Base-by-base conservation (phyloP, 2,329 filamentous ascomycete species). In the Hypomyces perniciosus region DNA sequence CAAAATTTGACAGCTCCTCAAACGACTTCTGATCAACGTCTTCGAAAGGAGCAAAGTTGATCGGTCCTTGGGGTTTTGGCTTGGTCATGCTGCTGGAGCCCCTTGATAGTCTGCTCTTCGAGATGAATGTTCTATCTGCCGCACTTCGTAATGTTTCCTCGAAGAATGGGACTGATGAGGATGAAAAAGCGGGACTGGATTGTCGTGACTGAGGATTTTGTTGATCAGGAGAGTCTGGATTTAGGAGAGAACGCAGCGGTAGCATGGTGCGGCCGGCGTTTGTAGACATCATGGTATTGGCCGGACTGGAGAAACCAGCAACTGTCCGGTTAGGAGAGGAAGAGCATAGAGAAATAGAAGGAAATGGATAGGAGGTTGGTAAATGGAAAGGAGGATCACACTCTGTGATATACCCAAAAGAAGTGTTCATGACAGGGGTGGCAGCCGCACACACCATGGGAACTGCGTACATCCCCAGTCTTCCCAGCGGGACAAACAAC, bases 41-140 rank as follows among this genome's bases (percentile, higher is more conserved):
- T 62, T 96, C 88, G 62, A 81, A 85, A 1, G 91, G 88, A 13
- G 78, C 79, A 62, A 85, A 96, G 63, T 85, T 85, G 58, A 95
- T 75, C 29, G 78, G 71, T 3, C 86, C 88, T 55, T 83, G 81
- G 31, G 81, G 73, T 56, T 78, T 81, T 44, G 79, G 80, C 59
- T 80, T 83, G 28, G 77, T 75, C 63, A 60, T 27, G 44, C 46
- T 55, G 26, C 45, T 56, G 52, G 77, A 76, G 26, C 43, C 79
- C 80, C 59, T 80, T 81, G 29, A 13, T 28, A 31, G 5, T 30
- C 27, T 45, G n/a, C 26, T 8, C 34, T 41, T 52, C 8, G 34
- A 34, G 5, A 39, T 10, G 29, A 31, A 8, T 5, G 20, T 30
- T 9, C 20, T 33, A 30, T 51, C 35, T 39, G 46, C 52, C 8